phyloP scores from a whole-genome alignment of 345 rosid species.

The Adansonia digitata region DNA sequence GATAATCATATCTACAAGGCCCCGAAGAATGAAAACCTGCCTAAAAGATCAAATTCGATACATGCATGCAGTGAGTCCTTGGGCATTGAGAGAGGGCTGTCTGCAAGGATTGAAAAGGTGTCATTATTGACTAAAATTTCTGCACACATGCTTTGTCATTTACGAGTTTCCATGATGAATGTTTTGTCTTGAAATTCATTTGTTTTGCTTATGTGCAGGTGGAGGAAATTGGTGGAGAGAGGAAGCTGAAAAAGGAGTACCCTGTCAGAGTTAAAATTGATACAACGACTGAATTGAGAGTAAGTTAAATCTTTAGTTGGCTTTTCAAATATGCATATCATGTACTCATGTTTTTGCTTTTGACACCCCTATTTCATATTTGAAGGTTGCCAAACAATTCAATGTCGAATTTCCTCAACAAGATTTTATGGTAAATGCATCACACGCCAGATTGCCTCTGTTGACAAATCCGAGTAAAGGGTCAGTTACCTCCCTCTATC shows the following conservation, averaged over 20 bases:
- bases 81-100: constrained; percentile 35
- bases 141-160: not conserved
- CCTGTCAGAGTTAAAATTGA: constrained; percentile 27
- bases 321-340: not conserved
- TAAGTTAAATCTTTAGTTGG: constrained; percentile 29
- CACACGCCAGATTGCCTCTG: constrained; percentile 28
- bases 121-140: not conserved
- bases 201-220: constrained; percentile 29
- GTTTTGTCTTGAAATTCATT: constrained; percentile 7
- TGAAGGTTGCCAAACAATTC: constrained; percentile 46
- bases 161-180: not conserved
- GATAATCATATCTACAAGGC: constrained; percentile 24
- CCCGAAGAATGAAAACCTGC: constrained; percentile 32
- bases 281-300: constrained; percentile 36
- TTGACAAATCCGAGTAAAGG: constrained; percentile 36
- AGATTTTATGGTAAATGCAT: constrained; percentile 36
- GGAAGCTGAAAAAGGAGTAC: constrained; percentile 28
- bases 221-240: constrained; percentile 34
- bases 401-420: constrained; percentile 33
- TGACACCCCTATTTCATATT: constrained; percentile 15
- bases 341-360: not conserved
- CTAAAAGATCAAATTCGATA: constrained; percentile 38
- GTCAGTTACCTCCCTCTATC: constrained; percentile 33
- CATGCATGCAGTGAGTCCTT: constrained; percentile 36
- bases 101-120: constrained; percentile 44